These are phyloP conservation scores for Backusella circina DNA, from an alignment of 192 early-diverging fungal species.

Conservation along the genomic window DNA sequence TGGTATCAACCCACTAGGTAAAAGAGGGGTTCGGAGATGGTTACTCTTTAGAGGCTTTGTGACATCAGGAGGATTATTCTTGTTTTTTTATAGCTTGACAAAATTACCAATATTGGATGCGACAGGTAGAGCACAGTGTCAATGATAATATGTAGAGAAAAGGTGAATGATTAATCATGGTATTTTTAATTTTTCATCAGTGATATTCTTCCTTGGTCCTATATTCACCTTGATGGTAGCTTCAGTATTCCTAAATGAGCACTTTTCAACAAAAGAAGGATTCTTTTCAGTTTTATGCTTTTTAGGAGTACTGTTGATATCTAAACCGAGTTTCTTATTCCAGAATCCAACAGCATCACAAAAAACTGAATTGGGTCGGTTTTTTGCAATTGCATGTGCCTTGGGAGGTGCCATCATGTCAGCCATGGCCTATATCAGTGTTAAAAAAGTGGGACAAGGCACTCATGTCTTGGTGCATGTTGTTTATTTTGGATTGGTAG, in stretches of 20 bases:
- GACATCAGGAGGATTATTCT: conserved; percentile 59
- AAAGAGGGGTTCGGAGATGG: conserved; percentile 41
- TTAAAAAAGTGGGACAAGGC: conserved; percentile 65
- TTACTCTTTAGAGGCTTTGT: conserved; percentile 60
- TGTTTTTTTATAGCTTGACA: conserved; percentile 70
- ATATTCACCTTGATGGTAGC: conserved; percentile 70
- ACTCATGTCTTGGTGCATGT: conserved; percentile 78
- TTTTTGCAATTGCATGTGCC: conserved; percentile 43
- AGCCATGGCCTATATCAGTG: conserved; percentile 63
- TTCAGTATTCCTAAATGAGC: conserved; percentile 54
- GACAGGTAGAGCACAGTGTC: conserved; percentile 36
- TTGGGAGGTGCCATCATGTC: conserved; percentile 57
- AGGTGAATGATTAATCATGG: not conserved
- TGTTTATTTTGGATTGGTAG: conserved; percentile 68
- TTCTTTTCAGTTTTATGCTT: conserved; percentile 52
- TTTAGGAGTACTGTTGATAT: conserved; percentile 58
- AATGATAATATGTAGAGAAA: not conserved
- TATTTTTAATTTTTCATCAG: conserved; percentile 6
- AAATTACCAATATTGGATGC: conserved; percentile 70
- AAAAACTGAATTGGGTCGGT: not conserved
- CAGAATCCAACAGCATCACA: not conserved
- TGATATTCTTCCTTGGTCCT: conserved; percentile 74
- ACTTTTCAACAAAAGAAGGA: conserved; percentile 55
- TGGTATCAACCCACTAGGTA: conserved; percentile 54
- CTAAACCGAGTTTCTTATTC: conserved; percentile 48